Conservation (phyloP, 108 stramenopile species). For the Nitzschia sp. region DNA sequence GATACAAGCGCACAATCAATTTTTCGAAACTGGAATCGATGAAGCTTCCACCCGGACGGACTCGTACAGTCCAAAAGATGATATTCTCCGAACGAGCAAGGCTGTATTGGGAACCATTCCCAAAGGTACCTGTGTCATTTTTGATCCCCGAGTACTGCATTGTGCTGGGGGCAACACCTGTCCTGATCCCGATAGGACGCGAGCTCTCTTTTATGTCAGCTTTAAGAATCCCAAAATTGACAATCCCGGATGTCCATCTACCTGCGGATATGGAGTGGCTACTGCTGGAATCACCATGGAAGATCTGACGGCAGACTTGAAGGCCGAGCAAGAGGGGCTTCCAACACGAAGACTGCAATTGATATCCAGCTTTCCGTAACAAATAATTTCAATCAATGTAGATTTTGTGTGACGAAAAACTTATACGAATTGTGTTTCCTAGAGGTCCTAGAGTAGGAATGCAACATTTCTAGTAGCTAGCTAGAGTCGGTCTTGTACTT, state of each 20-base stretch:
- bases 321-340: not conserved
- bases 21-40: conserved; percentile 36
- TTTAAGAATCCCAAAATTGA: conserved; percentile 65
- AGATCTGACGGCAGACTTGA: conserved; percentile 10
- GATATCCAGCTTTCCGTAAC: conserved; percentile 1
- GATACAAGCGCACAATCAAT: conserved; percentile 49
- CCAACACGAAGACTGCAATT: not conserved
- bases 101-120: conserved; percentile 58
- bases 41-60: not conserved
- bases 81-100: conserved; percentile 44
- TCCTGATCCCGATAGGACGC: conserved; percentile 26
- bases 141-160: conserved; percentile 78
- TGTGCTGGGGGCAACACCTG: conserved; percentile 69
- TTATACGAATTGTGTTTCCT: too few species aligned
- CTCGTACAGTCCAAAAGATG: conserved; percentile 55
- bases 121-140: conserved; percentile 76
- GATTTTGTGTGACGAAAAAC: too few species aligned
- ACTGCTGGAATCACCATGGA: conserved; percentile 23
- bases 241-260: conserved; percentile 46
- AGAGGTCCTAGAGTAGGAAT: too few species aligned
- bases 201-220: conserved; percentile 79
- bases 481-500: too few species aligned
- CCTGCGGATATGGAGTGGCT: conserved; percentile 24
- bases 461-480: too few species aligned
- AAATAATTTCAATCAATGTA: too few species aligned